Conservation (phyloP, 1,284 basidiomycete species). For the Papiliotrema terrestris region DNA sequence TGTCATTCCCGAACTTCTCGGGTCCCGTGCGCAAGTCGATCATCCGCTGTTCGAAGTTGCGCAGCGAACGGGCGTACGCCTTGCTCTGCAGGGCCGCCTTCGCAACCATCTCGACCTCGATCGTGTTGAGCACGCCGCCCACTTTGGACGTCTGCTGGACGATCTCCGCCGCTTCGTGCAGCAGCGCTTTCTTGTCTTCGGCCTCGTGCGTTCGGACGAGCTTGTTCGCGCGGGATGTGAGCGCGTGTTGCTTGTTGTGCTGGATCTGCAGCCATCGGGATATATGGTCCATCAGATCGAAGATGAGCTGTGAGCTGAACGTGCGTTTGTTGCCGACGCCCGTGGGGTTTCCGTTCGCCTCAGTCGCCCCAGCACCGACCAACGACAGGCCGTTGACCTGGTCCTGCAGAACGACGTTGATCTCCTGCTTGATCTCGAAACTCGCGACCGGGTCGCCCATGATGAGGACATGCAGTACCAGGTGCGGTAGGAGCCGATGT, state of each 20-base stretch:
- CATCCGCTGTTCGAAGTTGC: constrained; percentile 89
- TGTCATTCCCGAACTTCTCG: constrained; percentile 48
- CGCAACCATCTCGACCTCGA: constrained; percentile 86
- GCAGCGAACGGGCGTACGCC: constrained; percentile 87
- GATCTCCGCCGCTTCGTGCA: neutral
- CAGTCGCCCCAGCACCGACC: too few species aligned
- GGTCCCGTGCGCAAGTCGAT: constrained; percentile 49
- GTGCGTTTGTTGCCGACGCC: constrained; percentile 67
- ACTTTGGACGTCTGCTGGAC: constrained; percentile 45
- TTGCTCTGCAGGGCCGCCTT: constrained; percentile 91
- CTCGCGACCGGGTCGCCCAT: constrained; percentile 65
- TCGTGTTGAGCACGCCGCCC: constrained; percentile 74
- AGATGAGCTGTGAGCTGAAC: constrained; percentile 88
- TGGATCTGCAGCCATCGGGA: constrained; percentile 75
- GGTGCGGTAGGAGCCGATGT: constrained; percentile 84
- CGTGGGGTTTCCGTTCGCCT: too few species aligned
- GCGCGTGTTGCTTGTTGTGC: constrained; percentile 43
- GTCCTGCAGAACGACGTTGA: constrained; percentile 79
- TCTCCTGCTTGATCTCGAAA: constrained; percentile 68
- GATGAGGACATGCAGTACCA: constrained; percentile 81
- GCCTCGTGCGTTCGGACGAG: constrained; percentile 39
- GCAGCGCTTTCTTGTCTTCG: neutral
- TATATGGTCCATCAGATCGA: constrained; percentile 91
- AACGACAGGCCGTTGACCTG: constrained; percentile 65
- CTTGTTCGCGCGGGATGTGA: constrained; percentile 57